A percentile compares a stretch with the other conserved stretches of the same genome.
phyloP scores from a whole-genome alignment of 768 basidiomycete genomes.

The Cyathus striatus region DNA sequence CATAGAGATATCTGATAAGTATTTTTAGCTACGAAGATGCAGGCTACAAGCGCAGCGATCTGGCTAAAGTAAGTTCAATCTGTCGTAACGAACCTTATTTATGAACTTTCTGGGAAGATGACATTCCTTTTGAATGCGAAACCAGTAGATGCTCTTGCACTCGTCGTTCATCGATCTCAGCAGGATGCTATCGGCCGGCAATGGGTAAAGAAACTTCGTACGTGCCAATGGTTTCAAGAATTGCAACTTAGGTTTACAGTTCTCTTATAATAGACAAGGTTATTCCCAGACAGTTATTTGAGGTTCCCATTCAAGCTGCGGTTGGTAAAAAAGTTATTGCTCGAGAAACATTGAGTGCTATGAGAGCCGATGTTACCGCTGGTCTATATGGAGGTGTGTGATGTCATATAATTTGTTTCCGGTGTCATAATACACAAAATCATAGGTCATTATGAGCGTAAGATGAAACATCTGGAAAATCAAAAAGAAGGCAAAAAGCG shows the following conservation, averaged over 20 bases:
- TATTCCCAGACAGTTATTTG: conserved; percentile 88
- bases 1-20: not conserved
- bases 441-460: conserved; percentile 87
- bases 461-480: conserved; percentile 81
- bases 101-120: conserved; percentile 48
- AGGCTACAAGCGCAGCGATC: conserved; percentile 76
- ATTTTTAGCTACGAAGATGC: conserved; percentile 83
- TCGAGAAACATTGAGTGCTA: conserved; percentile 80
- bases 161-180: conserved; percentile 82
- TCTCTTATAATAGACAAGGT: conserved; percentile 61
- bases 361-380: conserved; percentile 90
- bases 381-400: conserved; percentile 80
- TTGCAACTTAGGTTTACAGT: not conserved
- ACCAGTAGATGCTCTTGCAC: conserved; percentile 88
- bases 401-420: conserved; percentile 6
- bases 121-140: conserved; percentile 84
- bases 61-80: conserved; percentile 61
- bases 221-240: conserved; percentile 17
- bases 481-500: conserved; percentile 91
- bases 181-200: conserved; percentile 69
- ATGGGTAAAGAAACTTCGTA: conserved; percentile 93
- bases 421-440: not conserved
- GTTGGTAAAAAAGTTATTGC: conserved; percentile 86
- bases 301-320: conserved; percentile 93
- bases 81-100: not conserved